These are phyloP conservation scores for Aspergillus novoparasiticus DNA, from an alignment of 2,329 filamentous ascomycete species.

Conservation along the genomic window DNA sequence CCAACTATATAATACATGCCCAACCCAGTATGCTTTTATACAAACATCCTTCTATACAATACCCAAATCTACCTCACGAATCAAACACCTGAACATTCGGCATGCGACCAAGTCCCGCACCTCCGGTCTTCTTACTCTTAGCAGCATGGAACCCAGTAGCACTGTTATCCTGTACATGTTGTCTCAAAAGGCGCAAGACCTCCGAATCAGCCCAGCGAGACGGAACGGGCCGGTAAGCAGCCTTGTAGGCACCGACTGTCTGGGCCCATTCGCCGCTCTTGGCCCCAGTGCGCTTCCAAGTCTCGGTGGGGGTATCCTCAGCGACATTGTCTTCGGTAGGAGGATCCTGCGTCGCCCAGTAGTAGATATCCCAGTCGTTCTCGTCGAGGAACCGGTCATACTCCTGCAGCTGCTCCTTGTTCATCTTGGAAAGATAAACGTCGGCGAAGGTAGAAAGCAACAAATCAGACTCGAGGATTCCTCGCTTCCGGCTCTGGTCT, in stretches of 20 bases:
- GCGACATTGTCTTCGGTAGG: slow-evolving; percentile 47
- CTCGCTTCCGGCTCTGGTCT: slow-evolving; percentile 97
- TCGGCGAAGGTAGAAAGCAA: slow-evolving; percentile 95
- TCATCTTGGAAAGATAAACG: slow-evolving; percentile 74
- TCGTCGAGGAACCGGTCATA: slow-evolving; percentile 96
- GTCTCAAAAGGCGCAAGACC: slow-evolving; percentile 73
- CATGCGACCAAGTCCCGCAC: slow-evolving; percentile 51
- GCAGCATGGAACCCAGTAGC: slow-evolving; percentile 49
- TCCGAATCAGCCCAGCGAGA: slow-evolving; percentile 81
- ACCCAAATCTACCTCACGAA: slow-evolving; percentile 12
- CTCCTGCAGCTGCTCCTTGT: slow-evolving; percentile 69
- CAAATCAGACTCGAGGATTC: slow-evolving; percentile 93
- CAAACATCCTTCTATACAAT: not conserved
- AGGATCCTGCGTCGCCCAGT: slow-evolving; percentile 92
- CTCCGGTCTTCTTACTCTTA: slow-evolving; percentile 40
- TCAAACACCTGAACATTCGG: slow-evolving; percentile 49
- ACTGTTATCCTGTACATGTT: slow-evolving; percentile 75
- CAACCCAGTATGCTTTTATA: not conserved
- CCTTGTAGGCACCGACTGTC: slow-evolving; percentile 91
- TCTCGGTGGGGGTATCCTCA: slow-evolving; percentile 44
- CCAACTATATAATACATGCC: not conserved
- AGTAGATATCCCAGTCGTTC: slow-evolving; percentile 99
- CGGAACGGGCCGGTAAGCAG: slow-evolving; percentile 89
- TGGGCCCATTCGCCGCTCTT: slow-evolving; percentile 88
- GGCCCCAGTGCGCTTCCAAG: slow-evolving; percentile 55